phyloP scores from a whole-genome alignment of 2,329 filamentous ascomycete species.

The Gnomoniopsis smithogilvyi region DNA sequence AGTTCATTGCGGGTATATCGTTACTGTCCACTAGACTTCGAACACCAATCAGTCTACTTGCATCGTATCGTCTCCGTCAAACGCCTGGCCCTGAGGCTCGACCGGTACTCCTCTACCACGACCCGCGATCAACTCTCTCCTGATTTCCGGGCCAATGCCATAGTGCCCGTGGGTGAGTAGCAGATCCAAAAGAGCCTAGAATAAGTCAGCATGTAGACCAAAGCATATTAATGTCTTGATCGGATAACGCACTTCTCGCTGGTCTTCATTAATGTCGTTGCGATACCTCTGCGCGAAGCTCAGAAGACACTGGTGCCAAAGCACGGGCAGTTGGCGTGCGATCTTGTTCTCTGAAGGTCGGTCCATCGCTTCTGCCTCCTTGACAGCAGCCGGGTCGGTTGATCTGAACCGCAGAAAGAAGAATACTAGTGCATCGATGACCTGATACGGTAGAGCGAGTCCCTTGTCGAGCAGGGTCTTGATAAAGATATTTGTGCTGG shows the following conservation, averaged over 20 bases:
- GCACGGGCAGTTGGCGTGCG: slow-evolving; percentile 67
- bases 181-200: slow-evolving; percentile 76
- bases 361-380: slow-evolving; percentile 52
- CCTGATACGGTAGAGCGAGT: slow-evolving; percentile 92
- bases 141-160: slow-evolving; percentile 85
- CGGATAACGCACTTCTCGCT: slow-evolving; percentile 50
- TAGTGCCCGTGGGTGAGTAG: slow-evolving; percentile 81
- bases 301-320: slow-evolving; percentile 93
- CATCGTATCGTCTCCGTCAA: slow-evolving; percentile 91
- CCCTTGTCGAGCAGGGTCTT: slow-evolving; percentile 92
- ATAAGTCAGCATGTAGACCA: slow-evolving; percentile 13
- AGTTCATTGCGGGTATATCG: slow-evolving; percentile 7
- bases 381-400: slow-evolving; percentile 56
- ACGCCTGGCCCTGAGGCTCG: slow-evolving; percentile 51
- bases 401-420: slow-evolving; percentile 90
- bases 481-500: slow-evolving; percentile 94
- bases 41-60: slow-evolving; percentile 52
- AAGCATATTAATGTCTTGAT: not conserved
- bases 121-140: slow-evolving; percentile 83
- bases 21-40: not conserved
- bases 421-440: slow-evolving; percentile 91
- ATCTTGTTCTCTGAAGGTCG: slow-evolving; percentile 34
- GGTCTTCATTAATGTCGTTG: slow-evolving; percentile 94
- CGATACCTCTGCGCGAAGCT: slow-evolving; percentile 93
- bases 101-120: slow-evolving; percentile 75